Percentiles rank a stretch among this genome's conserved stretches.
Evolutionary conservation across 2,329 filamentous ascomycete genomes (phyloP).

Genomic region (Fusarium foetens): DNA sequence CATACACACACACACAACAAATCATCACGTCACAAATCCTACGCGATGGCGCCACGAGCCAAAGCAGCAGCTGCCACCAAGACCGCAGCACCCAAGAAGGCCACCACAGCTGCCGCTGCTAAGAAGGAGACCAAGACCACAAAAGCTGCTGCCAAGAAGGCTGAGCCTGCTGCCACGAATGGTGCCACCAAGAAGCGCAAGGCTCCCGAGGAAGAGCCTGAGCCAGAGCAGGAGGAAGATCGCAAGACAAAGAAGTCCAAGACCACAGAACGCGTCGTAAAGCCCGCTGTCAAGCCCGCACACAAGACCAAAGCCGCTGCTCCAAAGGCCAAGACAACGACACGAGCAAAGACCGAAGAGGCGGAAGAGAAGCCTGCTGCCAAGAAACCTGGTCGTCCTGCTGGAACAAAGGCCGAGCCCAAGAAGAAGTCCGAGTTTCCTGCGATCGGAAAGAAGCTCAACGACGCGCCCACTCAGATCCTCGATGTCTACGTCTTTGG

Average conservation of each 20-base stretch:
- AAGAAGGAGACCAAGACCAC: slow-evolving; percentile 42
- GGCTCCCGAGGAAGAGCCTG: slow-evolving; percentile 39
- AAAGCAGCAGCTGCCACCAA: slow-evolving; percentile 43
- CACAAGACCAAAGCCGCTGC: slow-evolving; percentile 43
- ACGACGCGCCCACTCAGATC: slow-evolving; percentile 68
- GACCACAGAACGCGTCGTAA: slow-evolving; percentile 41
- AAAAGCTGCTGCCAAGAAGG: slow-evolving; percentile 38
- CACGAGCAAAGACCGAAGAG: slow-evolving; percentile 55
- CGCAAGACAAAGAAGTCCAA: slow-evolving; percentile 45
- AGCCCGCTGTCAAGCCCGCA: slow-evolving; percentile 44
- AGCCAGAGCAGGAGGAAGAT: slow-evolving; percentile 45
- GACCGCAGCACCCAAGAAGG: slow-evolving; percentile 43
- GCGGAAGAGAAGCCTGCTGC: slow-evolving; percentile 53
- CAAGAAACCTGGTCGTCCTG: slow-evolving; percentile 32
- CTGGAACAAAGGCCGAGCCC: slow-evolving; percentile 29
- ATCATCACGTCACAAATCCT: slow-evolving; percentile 6
- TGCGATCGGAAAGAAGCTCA: slow-evolving; percentile 74
- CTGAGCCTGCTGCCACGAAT: slow-evolving; percentile 37
- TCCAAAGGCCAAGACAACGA: slow-evolving; percentile 40
- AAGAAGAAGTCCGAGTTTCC: slow-evolving; percentile 54
- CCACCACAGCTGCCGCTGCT: slow-evolving; percentile 34
- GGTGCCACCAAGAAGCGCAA: slow-evolving; percentile 46
- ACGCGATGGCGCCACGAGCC: slow-evolving; percentile 49
- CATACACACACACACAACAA: neutral
- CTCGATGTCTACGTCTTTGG: slow-evolving; percentile 85